Base-by-base conservation (phyloP, 371 early-diverging fungal genomes). In the Syncephalis plumigaleata region DNA sequence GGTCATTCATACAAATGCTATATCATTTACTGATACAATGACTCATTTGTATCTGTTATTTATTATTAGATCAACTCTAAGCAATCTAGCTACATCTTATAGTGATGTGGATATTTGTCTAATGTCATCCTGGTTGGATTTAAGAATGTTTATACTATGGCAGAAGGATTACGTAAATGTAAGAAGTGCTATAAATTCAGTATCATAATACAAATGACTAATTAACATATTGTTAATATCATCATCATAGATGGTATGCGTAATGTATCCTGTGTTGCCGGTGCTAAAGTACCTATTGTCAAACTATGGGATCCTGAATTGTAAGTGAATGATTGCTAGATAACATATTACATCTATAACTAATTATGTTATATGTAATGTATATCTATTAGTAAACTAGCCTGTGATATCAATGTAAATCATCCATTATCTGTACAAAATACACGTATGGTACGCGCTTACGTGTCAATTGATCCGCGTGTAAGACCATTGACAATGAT, bases 391-490 rank as follows among this genome's bases (percentile, higher is more conserved):
- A 66, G 66, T 23, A 44, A 58, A 8, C 39, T 87, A 5, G 71
- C 79, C 26, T 84, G 87, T 60, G 91, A 91, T 60, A 71, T 89
- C 44, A 87, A 88, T 55, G 78, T 84, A 31, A 86, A 87, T 55
- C 81, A 81, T 47, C 73, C 80, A 1, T 50, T 86, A 26, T 87
- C 86, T 0, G 56, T 85, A 21, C 67, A 75, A 43, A 91, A 91
- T 52, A 85, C 87, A 2, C 54, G 60, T 44, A 65, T 91, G 66
- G 75, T 91, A 25, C 64, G 65, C 53, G 70, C 76, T 0, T 91
- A 87, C 61, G 76, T 85, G 9, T 70, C 67, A 1, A 56, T 82
- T 15, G 91, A 91, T 56, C 70, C 77, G 1, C 77, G 91, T 2
- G 87, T 88, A 3, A 59, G 78, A 11, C 80, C 75, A 0, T 59